phyloP scores from a whole-genome alignment of 1,284 basidiomycete genomes.

The Xanthoconium separans region DNA sequence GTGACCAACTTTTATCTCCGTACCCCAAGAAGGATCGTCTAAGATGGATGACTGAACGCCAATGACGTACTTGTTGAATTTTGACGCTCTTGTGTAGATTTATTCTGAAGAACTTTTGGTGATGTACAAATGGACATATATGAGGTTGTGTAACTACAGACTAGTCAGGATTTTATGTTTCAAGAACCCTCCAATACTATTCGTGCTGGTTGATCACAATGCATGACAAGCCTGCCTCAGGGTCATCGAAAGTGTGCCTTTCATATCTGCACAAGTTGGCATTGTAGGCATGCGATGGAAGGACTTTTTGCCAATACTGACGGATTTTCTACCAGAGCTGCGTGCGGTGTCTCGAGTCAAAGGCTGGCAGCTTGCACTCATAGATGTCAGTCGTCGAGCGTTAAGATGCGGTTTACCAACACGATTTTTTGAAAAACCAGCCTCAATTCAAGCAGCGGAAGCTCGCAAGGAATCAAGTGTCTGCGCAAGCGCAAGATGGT shows the following conservation, averaged over 20 bases:
- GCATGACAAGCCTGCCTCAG: background rate
- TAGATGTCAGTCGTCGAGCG: conserved; percentile 57
- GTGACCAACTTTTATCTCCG: background rate
- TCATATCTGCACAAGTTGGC: conserved; percentile 29
- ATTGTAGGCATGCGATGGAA: conserved; percentile 28
- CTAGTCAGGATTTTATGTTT: too few species aligned
- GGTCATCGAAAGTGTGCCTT: conserved; percentile 27
- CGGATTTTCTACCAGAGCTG: conserved; percentile 43
- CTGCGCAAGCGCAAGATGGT: conserved; percentile 62
- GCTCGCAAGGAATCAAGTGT: conserved; percentile 65
- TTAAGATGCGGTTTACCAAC: conserved; percentile 30
- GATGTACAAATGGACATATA: too few species aligned
- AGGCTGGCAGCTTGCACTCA: conserved; percentile 69
- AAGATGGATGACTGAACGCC: background rate
- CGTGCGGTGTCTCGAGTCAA: conserved; percentile 79
- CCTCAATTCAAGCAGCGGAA: conserved; percentile 58
- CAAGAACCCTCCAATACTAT: too few species aligned
- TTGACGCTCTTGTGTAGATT: background rate
- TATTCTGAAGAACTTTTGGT: too few species aligned
- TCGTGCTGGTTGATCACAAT: too few species aligned
- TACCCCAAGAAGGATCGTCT: background rate
- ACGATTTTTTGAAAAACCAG: conserved; percentile 27
- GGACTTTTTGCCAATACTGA: conserved; percentile 32
- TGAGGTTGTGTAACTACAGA: too few species aligned
- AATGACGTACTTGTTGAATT: background rate